These are phyloP conservation scores for Diaporthe australafricana DNA, from an alignment of 2,329 filamentous ascomycete species.

Conservation along the genomic window DNA sequence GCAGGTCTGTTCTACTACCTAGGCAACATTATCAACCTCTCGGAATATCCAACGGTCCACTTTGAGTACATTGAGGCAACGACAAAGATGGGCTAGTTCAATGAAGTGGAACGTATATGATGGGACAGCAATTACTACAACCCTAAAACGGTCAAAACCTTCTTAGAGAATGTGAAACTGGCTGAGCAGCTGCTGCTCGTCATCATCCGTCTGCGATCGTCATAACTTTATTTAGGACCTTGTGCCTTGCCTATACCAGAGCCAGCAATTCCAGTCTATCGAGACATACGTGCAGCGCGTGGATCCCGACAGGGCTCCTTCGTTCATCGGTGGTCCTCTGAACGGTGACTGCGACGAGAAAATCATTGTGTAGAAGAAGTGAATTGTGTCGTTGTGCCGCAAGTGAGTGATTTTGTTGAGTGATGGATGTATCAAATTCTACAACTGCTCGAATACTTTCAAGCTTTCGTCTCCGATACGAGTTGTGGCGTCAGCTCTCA, in stretches of 20 bases:
- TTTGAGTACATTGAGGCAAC: slow-evolving; percentile 99
- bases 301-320: slow-evolving; percentile 90
- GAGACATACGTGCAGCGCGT: slow-evolving; percentile 98
- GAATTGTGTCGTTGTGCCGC: too few species aligned
- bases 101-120: slow-evolving; percentile 97
- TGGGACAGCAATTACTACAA: slow-evolving; percentile 92
- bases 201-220: slow-evolving; percentile 98
- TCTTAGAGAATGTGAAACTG: slow-evolving; percentile 94
- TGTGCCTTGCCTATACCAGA: slow-evolving; percentile 97
- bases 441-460: not conserved
- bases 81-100: slow-evolving; percentile 91
- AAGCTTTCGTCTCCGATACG: not conserved
- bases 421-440: too few species aligned
- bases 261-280: slow-evolving; percentile 98
- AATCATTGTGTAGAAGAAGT: too few species aligned
- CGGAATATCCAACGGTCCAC: slow-evolving; percentile 92
- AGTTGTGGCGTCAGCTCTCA: not conserved
- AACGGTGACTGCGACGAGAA: slow-evolving; percentile 97
- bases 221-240: slow-evolving; percentile 99
- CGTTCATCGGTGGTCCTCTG: slow-evolving; percentile 91
- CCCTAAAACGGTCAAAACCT: slow-evolving; percentile 97
- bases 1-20: slow-evolving; percentile 99
- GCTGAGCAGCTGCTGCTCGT: slow-evolving; percentile 95
- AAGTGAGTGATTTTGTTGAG: too few species aligned
- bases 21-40: slow-evolving; percentile 96